Percentiles rank a stretch among this genome's conserved stretches.
Conservation (phyloP, 441 rosid species). For the Pelargonium exstipulatum region DNA sequence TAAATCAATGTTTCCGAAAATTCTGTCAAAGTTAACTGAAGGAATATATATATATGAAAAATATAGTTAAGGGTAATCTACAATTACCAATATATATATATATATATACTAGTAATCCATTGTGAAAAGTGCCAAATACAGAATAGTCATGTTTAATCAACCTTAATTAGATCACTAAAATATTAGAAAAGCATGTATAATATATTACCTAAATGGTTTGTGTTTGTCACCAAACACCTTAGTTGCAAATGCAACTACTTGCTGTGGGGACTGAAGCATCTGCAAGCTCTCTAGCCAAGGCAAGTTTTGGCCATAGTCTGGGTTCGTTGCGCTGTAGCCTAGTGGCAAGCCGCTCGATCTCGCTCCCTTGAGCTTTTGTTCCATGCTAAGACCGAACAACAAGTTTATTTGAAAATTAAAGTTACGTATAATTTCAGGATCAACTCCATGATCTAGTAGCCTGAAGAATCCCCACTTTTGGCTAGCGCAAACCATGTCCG, state of each 20-base stretch:
- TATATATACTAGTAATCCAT: no score
- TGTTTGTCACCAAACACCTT: constrained; percentile 9
- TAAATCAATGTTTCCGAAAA: no score
- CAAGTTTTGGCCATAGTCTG: not conserved
- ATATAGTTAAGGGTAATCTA: no score
- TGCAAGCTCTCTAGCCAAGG: constrained; percentile 8
- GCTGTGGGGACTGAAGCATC: not conserved
- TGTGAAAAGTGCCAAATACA: no score
- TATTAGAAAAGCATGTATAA: no score
- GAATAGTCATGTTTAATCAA: no score
- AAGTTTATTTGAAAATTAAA: not conserved
- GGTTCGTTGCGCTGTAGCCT: not conserved
- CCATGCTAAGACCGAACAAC: not conserved
- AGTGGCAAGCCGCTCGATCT: not conserved
- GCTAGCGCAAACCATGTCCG: not conserved
- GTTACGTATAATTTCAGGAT: not conserved
- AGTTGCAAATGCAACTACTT: not conserved
- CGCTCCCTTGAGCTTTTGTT: not conserved
- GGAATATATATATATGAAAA: no score
- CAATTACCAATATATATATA: no score
- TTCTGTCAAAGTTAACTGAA: no score
- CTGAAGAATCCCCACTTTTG: not conserved
- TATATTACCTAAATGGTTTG: not conserved
- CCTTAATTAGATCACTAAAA: no score
- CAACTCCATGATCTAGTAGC: not conserved